A percentile compares a stretch with the other conserved stretches of the same genome.
phyloP scores from a whole-genome alignment of 2,329 filamentous ascomycete genomes.

The Aspergillus carbonarius region DNA sequence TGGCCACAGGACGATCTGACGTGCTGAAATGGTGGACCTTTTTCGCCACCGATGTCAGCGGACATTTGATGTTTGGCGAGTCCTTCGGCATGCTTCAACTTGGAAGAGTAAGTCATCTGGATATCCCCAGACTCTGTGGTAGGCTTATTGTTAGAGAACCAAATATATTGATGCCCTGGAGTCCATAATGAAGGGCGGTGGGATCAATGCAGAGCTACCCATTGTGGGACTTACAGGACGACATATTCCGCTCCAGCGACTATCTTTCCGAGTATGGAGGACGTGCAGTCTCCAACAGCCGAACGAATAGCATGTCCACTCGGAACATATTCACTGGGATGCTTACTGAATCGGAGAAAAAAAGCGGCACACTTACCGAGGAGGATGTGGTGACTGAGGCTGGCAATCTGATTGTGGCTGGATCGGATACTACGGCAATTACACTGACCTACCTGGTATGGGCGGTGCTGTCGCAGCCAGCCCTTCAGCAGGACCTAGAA shows the following conservation, averaged over 20 bases:
- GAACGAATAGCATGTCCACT: constrained; percentile 16
- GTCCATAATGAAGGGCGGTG: constrained; percentile 9
- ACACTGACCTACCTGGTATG: constrained; percentile 51
- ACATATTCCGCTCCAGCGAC: constrained; percentile 9
- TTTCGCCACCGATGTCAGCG: constrained; percentile 52
- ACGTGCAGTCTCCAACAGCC: constrained; percentile 19
- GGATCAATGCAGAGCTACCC: constrained; percentile 12
- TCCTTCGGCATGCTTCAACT: constrained; percentile 50
- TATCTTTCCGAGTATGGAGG: constrained; percentile 12
- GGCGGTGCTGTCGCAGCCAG: constrained; percentile 24
- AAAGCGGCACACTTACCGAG: constrained; percentile 19
- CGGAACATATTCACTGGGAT: constrained; percentile 41
- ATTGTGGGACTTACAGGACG: constrained; percentile 7
- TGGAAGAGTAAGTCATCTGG: constrained; percentile 41
- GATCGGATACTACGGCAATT: constrained; percentile 51
- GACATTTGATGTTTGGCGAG: constrained; percentile 52
- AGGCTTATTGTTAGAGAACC: constrained; percentile 28
- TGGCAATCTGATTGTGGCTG: constrained; percentile 46
- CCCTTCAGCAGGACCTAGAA: constrained; percentile 47
- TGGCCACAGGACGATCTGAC: constrained; percentile 20
- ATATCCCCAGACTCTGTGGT: background rate
- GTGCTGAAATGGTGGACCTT: constrained; percentile 54
- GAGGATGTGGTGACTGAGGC: constrained; percentile 42
- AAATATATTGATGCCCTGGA: constrained; percentile 40
- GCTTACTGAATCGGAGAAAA: constrained; percentile 37